Conservation (phyloP, 73 alveolate genomes). For the Tetrahymena borealis region DNA sequence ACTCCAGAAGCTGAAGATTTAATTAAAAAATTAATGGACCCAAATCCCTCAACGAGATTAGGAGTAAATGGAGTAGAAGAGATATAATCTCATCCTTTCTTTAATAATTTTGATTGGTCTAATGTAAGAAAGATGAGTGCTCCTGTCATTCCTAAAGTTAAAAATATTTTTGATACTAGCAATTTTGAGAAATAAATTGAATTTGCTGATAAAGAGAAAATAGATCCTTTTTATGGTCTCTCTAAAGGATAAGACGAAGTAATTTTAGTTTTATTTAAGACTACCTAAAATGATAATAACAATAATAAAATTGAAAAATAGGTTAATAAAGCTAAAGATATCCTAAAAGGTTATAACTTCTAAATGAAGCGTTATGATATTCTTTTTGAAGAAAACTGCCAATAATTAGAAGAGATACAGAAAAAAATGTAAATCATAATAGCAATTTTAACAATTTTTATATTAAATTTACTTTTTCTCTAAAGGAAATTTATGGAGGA, state of each 20-base stretch:
- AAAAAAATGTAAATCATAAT: neutral
- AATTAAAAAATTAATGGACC: conserved; percentile 39
- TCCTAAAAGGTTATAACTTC: neutral
- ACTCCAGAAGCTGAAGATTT: conserved; percentile 38
- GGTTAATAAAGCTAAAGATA: neutral
- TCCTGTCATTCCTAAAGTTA: conserved; percentile 10
- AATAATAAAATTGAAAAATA: neutral
- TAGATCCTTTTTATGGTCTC: neutral
- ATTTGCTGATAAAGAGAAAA: neutral
- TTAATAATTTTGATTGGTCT: conserved; percentile 30
- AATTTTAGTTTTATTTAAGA: neutral
- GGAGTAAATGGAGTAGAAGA: conserved; percentile 45
- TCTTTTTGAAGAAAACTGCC: neutral
- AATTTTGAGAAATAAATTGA: neutral
- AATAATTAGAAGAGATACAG: neutral
- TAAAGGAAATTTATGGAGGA: neutral
- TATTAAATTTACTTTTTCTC: neutral
- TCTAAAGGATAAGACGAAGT: neutral
- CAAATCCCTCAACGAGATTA: conserved; percentile 41
- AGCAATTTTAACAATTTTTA: neutral
- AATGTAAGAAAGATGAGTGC: conserved; percentile 16
- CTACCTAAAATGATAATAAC: neutral
- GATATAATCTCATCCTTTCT: conserved; percentile 26
- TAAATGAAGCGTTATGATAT: neutral
- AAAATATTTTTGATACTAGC: neutral